phyloP scores from a whole-genome alignment of 1,284 basidiomycete genomes.

The Heterobasidion occidentale region DNA sequence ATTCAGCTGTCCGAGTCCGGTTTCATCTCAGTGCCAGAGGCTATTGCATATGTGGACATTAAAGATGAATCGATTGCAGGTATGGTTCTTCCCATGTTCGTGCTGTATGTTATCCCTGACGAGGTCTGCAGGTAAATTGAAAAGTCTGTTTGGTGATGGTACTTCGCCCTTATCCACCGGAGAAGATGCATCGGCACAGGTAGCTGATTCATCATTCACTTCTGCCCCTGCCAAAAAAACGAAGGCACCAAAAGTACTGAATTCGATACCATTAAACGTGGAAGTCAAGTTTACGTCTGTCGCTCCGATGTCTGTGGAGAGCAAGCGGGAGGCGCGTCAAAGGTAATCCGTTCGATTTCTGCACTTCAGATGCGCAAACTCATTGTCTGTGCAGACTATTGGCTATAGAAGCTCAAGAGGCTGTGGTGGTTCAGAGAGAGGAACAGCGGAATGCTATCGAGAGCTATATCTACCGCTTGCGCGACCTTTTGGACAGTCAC shows the following conservation, averaged over 20 bases:
- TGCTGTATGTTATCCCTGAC: not conserved
- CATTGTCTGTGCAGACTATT: slow-evolving; percentile 49
- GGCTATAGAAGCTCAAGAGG: slow-evolving; percentile 75
- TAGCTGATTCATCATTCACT: slow-evolving; percentile 12
- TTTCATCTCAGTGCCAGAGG: slow-evolving; percentile 72
- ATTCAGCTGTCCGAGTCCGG: slow-evolving; percentile 79
- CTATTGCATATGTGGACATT: slow-evolving; percentile 67
- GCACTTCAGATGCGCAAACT: not conserved
- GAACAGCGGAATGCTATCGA: slow-evolving; percentile 92
- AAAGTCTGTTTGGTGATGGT: slow-evolving; percentile 73
- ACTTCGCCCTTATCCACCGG: slow-evolving; percentile 27
- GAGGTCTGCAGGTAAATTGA: slow-evolving; percentile 58
- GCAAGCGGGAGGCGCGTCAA: slow-evolving; percentile 65
- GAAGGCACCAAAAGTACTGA: slow-evolving; percentile 26
- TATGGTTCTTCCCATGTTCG: slow-evolving; percentile 18
- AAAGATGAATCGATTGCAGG: slow-evolving; percentile 74
- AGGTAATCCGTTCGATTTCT: slow-evolving; percentile 37
- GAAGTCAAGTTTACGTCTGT: slow-evolving; percentile 55
- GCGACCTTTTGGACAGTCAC: slow-evolving; percentile 70
- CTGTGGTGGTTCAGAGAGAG: slow-evolving; percentile 71
- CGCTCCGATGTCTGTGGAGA: slow-evolving; percentile 62
- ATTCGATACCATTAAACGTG: slow-evolving; percentile 59
- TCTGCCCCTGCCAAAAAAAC: slow-evolving; percentile 15
- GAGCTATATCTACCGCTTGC: slow-evolving; percentile 84
- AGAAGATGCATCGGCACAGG: slow-evolving; percentile 13